Base-by-base conservation (phyloP, 2,329 filamentous ascomycete genomes). In the Diaporthe velutina region DNA sequence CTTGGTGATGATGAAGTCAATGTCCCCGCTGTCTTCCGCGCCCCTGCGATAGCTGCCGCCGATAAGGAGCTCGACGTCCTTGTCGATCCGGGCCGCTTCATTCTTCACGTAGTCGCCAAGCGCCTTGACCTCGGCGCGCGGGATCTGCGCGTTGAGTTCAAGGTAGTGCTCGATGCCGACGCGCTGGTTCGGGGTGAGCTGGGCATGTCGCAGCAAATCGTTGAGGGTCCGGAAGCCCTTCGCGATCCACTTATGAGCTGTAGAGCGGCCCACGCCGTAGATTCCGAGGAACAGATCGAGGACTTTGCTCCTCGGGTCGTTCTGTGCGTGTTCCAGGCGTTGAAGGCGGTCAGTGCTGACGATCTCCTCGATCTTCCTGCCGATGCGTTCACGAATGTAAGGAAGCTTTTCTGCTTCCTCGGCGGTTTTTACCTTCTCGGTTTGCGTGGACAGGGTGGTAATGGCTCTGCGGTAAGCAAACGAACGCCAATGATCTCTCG, bases 321-420 rank as follows among this genome's bases (percentile, higher is more conserved):
- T 83, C 72, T 90, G 89, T 0, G 93, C 90, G 78, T 92, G 91
- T 45, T 98, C 93, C 0, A 98, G 88, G 50, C 93, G 89, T 55
- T 89, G 89, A 0, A 98, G 88, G 35, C 88, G 87, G 79, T 95
- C 90, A 0, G 95, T 98, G 52, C 88, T 87, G 2, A 91, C 94
- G 57, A 98, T 98, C 81, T 98, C 96, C 79, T 97, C 94, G 77
- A 98, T 97, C 82, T 98, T 98, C 35, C 90, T 87, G 0, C 95
- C 95, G 1, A 98, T 85, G 1, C 94, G 89, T 15, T 86, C 79
- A 10, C 96, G 96, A 48, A 98, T 91, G 74, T 88, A 89, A 0
- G 91, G 91, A 1, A 98, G 87, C 2, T 84, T 82, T 15, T 88
- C 84, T 0, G 96, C 96, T 81, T 97, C 89, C 66, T 91, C 88